Base-by-base conservation (phyloP, 164 flowering plant genomes). In the Dillenia suffruticosa region DNA sequence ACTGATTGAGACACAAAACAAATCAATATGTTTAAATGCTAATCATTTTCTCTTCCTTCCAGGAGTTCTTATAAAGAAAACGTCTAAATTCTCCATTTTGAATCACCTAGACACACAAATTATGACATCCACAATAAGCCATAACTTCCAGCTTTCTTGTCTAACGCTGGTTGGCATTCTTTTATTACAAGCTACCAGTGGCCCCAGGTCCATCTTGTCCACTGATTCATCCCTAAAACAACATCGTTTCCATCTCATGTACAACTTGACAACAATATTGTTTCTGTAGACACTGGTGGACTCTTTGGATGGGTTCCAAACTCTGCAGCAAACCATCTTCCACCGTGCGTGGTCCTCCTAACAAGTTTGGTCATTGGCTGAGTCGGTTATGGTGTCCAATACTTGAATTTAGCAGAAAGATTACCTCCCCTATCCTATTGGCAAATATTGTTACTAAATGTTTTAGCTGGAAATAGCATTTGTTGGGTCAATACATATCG, bases 401-500 rank as follows among this genome's bases (percentile, higher is more conserved):
- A 45, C 65, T 54, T 62, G 49, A 9, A 19, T 14, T 15, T 52
- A 13, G 32, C 9, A 26, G 22, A 52, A 9, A 52, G 22, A 16
- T 16, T 52, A 8, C 10, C 55, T 15, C 22, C 55, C 22, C 55
- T 15, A 7, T 15, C 55, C 5, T 17, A 17, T 12, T 17, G 55
- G 55, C 55, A 52, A 52, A 14, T 62, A 43, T 53, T 62, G 4
- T 12, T 53, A 8, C 58, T 54, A 46, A 53, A 46, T 53, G 58
- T 62, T 45, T 17, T 62, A 9, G 58, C 58, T 3, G 65, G 65
- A 19, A 53, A 62, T 13, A 62, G 65, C 50, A 53, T 12, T 8
- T 62, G 58, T 46, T 62, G 65, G 58, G 46, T 62, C 51, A 45
- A 53, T 50, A 62, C 55, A n/a, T 19, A 44, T 44, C 54, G 57